phyloP scores from a whole-genome alignment of 1,284 basidiomycete species.

The Somion occarium region DNA sequence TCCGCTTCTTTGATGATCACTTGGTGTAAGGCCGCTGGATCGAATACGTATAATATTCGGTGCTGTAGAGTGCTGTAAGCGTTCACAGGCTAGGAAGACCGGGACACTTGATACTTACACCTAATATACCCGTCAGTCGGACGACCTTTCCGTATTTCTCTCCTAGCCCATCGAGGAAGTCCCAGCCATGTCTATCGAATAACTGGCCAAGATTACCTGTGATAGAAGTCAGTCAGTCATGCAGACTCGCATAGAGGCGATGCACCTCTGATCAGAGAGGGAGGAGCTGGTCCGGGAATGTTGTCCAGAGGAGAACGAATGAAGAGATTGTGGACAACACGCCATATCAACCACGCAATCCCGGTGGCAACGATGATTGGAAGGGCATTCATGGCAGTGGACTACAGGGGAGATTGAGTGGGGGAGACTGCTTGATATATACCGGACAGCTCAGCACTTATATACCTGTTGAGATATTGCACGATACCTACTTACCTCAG shows the following conservation, averaged over 20 bases:
- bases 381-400: no score
- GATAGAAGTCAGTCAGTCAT: neutral
- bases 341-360: no score
- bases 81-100: no score
- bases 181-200: conserved; percentile 5
- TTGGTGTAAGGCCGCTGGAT: neutral
- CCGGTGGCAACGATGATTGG: no score
- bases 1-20: neutral
- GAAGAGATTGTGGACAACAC: no score
- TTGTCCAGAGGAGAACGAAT: neutral
- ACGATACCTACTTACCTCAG: no score
- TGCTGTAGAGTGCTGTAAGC: no score
- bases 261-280: no score
- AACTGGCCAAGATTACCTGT: conserved; percentile 5
- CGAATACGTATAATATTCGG: neutral
- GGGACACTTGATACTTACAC: conserved; percentile 1
- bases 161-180: neutral
- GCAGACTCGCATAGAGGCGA: neutral
- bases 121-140: neutral
- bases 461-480: no score
- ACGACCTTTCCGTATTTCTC: conserved; percentile 5
- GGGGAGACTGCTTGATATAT: no score
- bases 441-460: no score
- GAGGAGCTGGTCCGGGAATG: neutral
- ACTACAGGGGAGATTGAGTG: no score